Evolutionary conservation across 2,329 filamentous ascomycete species (phyloP).

Genomic region (Sarocladiaceae sp.): DNA sequence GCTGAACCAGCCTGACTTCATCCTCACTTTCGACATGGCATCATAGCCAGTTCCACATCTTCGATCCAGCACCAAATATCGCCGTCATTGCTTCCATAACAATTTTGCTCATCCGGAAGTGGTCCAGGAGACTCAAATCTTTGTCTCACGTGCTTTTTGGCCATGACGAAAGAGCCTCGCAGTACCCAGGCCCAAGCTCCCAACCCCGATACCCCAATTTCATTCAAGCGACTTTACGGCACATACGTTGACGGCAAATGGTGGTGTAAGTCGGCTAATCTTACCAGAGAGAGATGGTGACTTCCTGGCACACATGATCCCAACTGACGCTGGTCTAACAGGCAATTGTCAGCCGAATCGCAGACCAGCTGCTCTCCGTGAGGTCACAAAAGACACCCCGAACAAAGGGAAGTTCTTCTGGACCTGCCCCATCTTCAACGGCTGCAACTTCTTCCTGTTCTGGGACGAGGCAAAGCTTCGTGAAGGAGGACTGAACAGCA

Average conservation of each 20-base stretch:
- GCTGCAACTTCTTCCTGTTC: slow-evolving; percentile 43
- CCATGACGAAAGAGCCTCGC: background rate
- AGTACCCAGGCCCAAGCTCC: slow-evolving; percentile 9
- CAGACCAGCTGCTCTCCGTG: slow-evolving; percentile 27
- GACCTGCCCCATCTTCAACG: slow-evolving; percentile 30
- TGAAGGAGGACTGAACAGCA: slow-evolving; percentile 18
- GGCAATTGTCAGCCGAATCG: slow-evolving; percentile 39
- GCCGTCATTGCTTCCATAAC: too few species aligned
- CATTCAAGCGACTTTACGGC: slow-evolving; percentile 29
- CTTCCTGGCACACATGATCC: too few species aligned
- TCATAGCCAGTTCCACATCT: background rate
- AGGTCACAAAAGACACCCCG: slow-evolving; percentile 30
- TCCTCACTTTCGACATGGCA: background rate
- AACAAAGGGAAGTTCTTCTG: slow-evolving; percentile 41
- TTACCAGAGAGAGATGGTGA: too few species aligned
- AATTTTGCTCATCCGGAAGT: background rate
- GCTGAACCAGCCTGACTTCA: background rate
- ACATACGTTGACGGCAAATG: slow-evolving; percentile 28
- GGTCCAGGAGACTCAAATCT: background rate
- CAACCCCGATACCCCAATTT: slow-evolving; percentile 18
- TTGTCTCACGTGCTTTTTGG: background rate
- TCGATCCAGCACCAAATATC: background rate
- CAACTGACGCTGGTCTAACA: slow-evolving; percentile 13
- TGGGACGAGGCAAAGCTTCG: slow-evolving; percentile 31
- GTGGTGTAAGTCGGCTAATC: slow-evolving; percentile 36